A percentile compares a stretch with the other conserved stretches of the same genome.
Evolutionary conservation across 2,329 filamentous ascomycete genomes (phyloP).

Genomic region (Fusarium sulawesiense): DNA sequence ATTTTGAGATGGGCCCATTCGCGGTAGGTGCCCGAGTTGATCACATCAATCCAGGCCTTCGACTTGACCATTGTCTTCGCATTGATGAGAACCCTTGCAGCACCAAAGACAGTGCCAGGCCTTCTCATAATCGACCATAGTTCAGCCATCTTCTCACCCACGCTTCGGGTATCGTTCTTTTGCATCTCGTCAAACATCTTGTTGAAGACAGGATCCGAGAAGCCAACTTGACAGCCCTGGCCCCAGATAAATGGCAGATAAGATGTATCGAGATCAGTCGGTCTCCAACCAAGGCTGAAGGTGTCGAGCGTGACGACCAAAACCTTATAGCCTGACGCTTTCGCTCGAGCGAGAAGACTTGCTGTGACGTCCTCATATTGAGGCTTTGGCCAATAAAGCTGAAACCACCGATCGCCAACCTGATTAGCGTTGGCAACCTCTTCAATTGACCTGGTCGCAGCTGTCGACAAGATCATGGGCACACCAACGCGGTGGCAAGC

Average conservation of each 20-base stretch:
- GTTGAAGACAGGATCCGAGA: constrained; percentile 73
- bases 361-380: constrained; percentile 71
- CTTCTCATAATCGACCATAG: constrained; percentile 36
- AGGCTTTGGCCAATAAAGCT: constrained; percentile 76
- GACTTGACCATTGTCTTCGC: constrained; percentile 29
- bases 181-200: constrained; percentile 31
- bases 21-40: constrained; percentile 57
- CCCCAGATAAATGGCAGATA: constrained; percentile 71
- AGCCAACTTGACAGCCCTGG: constrained; percentile 70
- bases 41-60: constrained; percentile 41
- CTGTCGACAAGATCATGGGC: constrained; percentile 76
- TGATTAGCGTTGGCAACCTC: constrained; percentile 71
- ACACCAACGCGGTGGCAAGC: constrained; percentile 70
- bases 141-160: constrained; percentile 28
- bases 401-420: constrained; percentile 73
- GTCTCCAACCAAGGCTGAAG: constrained; percentile 75
- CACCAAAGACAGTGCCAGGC: constrained; percentile 39
- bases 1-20: constrained; percentile 72
- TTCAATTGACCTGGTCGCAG: constrained; percentile 71
- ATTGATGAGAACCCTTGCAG: constrained; percentile 33
- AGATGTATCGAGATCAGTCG: constrained; percentile 72
- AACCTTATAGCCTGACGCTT: constrained; percentile 69
- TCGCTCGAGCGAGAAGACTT: constrained; percentile 71
- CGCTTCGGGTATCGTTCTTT: constrained; percentile 28
- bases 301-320: constrained; percentile 81